phyloP scores from a whole-genome alignment of 2,329 filamentous ascomycete species.

The Diplodia seriata region DNA sequence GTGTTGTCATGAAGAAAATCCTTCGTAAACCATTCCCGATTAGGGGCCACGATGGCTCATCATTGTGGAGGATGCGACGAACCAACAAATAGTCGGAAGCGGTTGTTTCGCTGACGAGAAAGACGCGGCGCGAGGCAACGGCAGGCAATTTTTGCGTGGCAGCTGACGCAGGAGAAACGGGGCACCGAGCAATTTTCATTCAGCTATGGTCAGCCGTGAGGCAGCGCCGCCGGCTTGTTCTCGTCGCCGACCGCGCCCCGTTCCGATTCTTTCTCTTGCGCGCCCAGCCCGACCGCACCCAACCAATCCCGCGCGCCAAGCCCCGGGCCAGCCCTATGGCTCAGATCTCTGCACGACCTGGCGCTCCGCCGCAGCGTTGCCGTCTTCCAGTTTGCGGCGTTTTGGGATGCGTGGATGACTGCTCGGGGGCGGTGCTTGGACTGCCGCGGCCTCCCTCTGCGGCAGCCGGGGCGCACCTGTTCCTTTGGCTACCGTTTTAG shows the following conservation, averaged over 20 bases:
- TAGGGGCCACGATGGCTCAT: not conserved
- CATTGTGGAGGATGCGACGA: not conserved
- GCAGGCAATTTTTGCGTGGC: slow-evolving; percentile 8
- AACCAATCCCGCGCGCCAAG: slow-evolving; percentile 2
- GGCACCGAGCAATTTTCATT: slow-evolving; percentile 12
- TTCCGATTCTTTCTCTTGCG: slow-evolving; percentile 24
- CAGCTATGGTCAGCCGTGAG: slow-evolving; percentile 23
- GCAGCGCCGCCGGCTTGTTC: slow-evolving; percentile 17
- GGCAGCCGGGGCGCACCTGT: not conserved
- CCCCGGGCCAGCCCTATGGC: slow-evolving; percentile 22
- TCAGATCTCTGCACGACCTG: slow-evolving; percentile 18
- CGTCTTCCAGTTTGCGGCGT: not conserved
- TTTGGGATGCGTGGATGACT: slow-evolving; percentile 9
- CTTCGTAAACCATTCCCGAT: not conserved
- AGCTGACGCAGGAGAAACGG: slow-evolving; percentile 18
- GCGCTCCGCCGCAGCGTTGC: not conserved
- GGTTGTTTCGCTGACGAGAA: slow-evolving; percentile 2
- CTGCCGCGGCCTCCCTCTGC: slow-evolving; percentile 1
- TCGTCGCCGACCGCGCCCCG: slow-evolving; percentile 5
- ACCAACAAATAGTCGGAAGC: not conserved
- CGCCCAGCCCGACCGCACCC: slow-evolving; percentile 1
- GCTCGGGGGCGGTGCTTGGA: slow-evolving; percentile 1
- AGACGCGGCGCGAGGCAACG: not conserved
- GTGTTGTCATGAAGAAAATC: not conserved
- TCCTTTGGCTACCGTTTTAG: not conserved